Evolutionary conservation across 2,329 filamentous ascomycete genomes (phyloP).

Genomic region (Fusarium sp.): DNA sequence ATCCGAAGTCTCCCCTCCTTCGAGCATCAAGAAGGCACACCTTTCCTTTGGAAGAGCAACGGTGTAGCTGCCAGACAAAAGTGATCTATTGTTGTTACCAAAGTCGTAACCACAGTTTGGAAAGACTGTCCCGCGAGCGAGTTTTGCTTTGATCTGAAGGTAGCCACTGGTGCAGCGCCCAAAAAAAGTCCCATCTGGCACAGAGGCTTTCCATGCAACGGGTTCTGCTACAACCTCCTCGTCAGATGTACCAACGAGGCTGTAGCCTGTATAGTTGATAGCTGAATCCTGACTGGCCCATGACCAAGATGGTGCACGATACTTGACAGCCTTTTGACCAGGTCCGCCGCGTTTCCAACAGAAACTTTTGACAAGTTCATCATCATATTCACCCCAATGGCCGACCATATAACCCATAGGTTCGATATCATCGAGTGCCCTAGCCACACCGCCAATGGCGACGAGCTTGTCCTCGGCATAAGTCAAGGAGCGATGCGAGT

Average conservation of each 20-base stretch:
- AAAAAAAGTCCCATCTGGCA: not conserved
- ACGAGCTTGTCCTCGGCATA: constrained; percentile 7
- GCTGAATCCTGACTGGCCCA: constrained; percentile 14
- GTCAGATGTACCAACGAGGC: fast-evolving
- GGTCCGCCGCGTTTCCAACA: not conserved
- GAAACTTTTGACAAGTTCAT: not conserved
- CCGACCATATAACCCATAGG: constrained; percentile 6
- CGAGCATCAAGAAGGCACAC: not conserved
- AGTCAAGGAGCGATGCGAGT: not conserved
- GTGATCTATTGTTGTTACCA: too few relatives aligned
- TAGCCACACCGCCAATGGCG: constrained; percentile 2
- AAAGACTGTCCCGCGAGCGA: not conserved
- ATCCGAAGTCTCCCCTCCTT: not conserved
- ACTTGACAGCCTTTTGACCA: not conserved
- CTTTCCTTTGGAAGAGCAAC: not conserved
- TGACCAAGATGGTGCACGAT: constrained; percentile 11
- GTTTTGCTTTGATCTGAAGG: constrained; percentile 2
- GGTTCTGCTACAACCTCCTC: not conserved
- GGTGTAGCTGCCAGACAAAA: not conserved
- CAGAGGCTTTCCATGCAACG: not conserved
- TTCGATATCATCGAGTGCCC: not conserved
- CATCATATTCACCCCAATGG: constrained; percentile 4
- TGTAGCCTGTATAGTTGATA: not conserved
- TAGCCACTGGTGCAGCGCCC: not conserved
- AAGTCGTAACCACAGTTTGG: constrained; percentile 8